A percentile compares a stretch with the other conserved stretches of the same genome.
Evolutionary conservation across 495 filamentous ascomycete species (phyloP).

Genomic region (Penicillium odoratum): DNA sequence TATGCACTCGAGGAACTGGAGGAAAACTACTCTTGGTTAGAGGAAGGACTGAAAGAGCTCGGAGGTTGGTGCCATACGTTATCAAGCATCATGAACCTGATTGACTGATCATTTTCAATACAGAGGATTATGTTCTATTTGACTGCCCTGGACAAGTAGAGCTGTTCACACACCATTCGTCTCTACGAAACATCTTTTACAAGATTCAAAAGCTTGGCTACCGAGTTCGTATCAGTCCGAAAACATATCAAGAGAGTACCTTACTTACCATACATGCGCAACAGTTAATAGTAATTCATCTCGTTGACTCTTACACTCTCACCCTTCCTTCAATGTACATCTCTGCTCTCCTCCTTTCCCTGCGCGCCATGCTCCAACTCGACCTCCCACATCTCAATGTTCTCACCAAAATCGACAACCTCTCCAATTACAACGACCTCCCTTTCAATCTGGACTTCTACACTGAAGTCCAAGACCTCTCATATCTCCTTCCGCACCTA

Average conservation of each 20-base stretch:
- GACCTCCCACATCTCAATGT: conserved; percentile 95
- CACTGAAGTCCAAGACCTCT: conserved; percentile 94
- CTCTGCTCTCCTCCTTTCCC: conserved; percentile 84
- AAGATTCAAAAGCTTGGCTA: conserved; percentile 88
- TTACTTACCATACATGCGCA: conserved; percentile 14
- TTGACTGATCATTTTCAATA: background rate
- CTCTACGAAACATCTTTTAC: conserved; percentile 87
- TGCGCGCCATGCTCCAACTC: conserved; percentile 96
- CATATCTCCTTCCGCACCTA: conserved; percentile 77
- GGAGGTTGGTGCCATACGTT: conserved; percentile 48
- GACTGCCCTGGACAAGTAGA: conserved; percentile 98
- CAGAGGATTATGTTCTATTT: conserved; percentile 91
- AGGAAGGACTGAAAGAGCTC: conserved; percentile 70
- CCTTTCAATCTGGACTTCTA: conserved; percentile 96
- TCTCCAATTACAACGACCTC: conserved; percentile 73
- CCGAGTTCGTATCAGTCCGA: conserved; percentile 59
- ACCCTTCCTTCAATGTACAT: conserved; percentile 92
- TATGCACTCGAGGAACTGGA: conserved; percentile 97
- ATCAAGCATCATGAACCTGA: background rate
- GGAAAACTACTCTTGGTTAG: conserved; percentile 86
- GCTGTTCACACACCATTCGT: conserved; percentile 90
- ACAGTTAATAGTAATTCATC: conserved; percentile 85
- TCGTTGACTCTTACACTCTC: conserved; percentile 88
- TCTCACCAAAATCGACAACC: conserved; percentile 94
- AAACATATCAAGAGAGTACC: background rate